Evolutionary conservation across 345 rosid species (phyloP).

Genomic region (Hibiscus mutabilis): DNA sequence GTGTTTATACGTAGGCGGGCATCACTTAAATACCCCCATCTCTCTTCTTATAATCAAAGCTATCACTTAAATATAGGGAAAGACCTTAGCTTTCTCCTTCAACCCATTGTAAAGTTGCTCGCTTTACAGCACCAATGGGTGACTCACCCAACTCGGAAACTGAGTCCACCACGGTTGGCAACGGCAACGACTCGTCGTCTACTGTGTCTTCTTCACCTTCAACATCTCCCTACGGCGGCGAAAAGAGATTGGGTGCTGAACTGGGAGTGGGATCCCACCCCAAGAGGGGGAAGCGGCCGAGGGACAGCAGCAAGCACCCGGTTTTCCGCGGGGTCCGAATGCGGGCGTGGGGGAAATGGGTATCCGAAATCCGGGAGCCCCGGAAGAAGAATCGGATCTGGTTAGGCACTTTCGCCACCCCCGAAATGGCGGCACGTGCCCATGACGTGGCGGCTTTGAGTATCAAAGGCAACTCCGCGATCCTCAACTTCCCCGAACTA

Average conservation of each 20-base stretch:
- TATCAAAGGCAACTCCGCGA: slow-evolving; percentile 45
- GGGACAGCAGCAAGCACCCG: slow-evolving; percentile 27
- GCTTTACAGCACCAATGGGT: slow-evolving; percentile 4
- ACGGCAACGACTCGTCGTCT: neutral
- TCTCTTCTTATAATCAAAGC: neutral
- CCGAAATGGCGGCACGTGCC: slow-evolving; percentile 68
- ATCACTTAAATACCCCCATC: neutral
- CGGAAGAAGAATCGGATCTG: slow-evolving; percentile 58
- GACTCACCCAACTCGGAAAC: slow-evolving; percentile 16
- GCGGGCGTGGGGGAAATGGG: slow-evolving; percentile 66
- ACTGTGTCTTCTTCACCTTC: neutral
- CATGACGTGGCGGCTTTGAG: slow-evolving; percentile 52
- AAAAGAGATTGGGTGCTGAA: neutral
- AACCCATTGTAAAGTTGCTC: too few relatives aligned
- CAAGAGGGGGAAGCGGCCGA: slow-evolving; percentile 26
- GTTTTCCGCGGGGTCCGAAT: slow-evolving; percentile 53
- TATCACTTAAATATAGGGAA: too few relatives aligned
- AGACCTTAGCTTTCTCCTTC: too few relatives aligned
- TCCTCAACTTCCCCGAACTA: slow-evolving; percentile 51
- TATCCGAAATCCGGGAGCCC: slow-evolving; percentile 65
- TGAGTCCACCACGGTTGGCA: slow-evolving; percentile 3
- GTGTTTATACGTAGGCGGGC: neutral
- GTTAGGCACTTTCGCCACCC: slow-evolving; percentile 55
- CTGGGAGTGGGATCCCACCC: neutral
- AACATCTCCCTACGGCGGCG: neutral